Conservation (phyloP, 768 basidiomycete genomes). For the Pseudohyphozyma bogoriensis region DNA sequence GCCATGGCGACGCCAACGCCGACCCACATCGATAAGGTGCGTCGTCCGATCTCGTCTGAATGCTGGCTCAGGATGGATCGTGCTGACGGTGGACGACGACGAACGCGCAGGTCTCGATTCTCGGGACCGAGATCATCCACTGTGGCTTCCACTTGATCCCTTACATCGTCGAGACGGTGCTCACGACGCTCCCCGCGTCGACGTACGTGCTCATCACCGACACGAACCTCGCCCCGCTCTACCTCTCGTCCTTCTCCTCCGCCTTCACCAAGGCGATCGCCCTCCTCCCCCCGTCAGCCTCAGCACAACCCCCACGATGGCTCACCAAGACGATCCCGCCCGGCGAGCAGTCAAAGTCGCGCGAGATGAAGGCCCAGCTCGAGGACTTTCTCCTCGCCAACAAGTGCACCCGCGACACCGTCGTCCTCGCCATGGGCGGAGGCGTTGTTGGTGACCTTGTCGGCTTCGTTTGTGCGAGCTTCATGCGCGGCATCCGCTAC, state of each 20-base stretch:
- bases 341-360: constrained; percentile 84
- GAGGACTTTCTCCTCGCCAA: constrained; percentile 85
- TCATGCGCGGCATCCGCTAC: constrained; percentile 90
- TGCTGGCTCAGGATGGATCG: no score
- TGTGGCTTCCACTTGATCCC: constrained; percentile 86
- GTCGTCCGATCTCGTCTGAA: no score
- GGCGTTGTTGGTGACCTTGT: constrained; percentile 95
- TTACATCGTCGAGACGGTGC: constrained; percentile 50
- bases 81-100: no score
- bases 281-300: constrained; percentile 35
- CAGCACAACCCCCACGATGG: constrained; percentile 59
- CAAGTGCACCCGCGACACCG: constrained; percentile 83
- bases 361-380: constrained; percentile 81
- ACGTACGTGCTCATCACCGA: constrained; percentile 84
- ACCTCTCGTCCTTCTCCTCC: constrained; percentile 56
- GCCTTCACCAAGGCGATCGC: constrained; percentile 49
- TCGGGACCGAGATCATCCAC: constrained; percentile 77
- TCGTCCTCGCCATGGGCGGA: constrained; percentile 85
- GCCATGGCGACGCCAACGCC: neutral
- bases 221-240: constrained; percentile 71
- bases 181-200: constrained; percentile 25
- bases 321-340: constrained; percentile 69
- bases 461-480: constrained; percentile 89
- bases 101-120: constrained; percentile 66
- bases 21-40: neutral